Conservation (phyloP, 2,329 filamentous ascomycete species). For the Colletotrichum tofieldiae region DNA sequence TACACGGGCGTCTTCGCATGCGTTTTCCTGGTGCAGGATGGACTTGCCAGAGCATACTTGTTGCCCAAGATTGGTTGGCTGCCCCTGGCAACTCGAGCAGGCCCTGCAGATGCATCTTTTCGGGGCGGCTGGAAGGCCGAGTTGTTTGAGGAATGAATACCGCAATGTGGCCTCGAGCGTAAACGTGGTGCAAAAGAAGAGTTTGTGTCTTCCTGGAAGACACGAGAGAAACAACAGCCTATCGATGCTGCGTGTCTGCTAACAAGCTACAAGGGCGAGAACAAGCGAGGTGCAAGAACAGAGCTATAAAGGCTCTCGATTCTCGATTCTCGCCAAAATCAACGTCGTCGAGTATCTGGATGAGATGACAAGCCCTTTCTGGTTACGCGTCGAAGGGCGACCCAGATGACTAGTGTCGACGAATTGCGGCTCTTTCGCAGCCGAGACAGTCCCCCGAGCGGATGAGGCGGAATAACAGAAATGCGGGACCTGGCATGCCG, state of each 20-base stretch:
- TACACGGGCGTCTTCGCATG: slow-evolving; percentile 14
- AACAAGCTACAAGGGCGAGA: background rate
- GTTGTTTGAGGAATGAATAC: background rate
- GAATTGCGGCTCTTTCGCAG: background rate
- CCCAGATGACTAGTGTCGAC: slow-evolving; percentile 14
- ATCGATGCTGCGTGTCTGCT: no score
- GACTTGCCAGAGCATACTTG: background rate
- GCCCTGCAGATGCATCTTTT: background rate
- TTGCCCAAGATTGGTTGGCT: background rate
- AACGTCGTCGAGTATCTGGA: background rate
- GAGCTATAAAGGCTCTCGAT: background rate
- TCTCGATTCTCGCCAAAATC: background rate
- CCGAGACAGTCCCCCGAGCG: slow-evolving; percentile 1
- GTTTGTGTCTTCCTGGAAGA: background rate
- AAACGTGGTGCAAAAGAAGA: background rate
- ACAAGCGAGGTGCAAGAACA: background rate
- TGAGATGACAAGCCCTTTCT: background rate
- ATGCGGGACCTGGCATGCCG: slow-evolving; percentile 19
- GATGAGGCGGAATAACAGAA: background rate
- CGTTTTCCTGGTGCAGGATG: background rate
- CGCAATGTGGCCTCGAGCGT: background rate
- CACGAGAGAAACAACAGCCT: background rate
- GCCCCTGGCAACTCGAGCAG: background rate
- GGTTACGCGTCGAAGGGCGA: background rate
- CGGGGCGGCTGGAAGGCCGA: no score